Percentiles rank a stretch among this genome's conserved stretches.
These are phyloP conservation scores for Cryptococcus amylolentus DNA, from an alignment of 1,284 basidiomycete species.

Conservation along the genomic window DNA sequence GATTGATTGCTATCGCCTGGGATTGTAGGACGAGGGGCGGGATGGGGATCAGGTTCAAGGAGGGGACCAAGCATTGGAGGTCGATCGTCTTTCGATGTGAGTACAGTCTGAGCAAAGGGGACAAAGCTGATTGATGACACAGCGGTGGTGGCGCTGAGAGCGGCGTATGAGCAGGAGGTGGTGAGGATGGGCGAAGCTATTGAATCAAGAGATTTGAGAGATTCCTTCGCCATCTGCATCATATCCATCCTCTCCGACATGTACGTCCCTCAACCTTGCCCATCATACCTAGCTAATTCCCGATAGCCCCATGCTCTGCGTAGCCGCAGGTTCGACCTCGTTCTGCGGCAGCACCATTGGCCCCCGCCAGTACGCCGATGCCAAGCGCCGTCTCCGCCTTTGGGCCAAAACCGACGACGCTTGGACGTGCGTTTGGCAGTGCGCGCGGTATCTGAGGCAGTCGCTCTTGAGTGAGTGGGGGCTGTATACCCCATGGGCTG, in stretches of 20 bases:
- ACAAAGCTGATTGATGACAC: not conserved
- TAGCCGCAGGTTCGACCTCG: constrained; percentile 34
- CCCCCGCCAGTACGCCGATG: constrained; percentile 33
- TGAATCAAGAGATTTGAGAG: constrained; percentile 36
- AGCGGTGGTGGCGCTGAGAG: constrained; percentile 39
- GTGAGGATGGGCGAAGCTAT: constrained; percentile 15
- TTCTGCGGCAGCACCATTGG: constrained; percentile 37
- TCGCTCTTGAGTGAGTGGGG: constrained; percentile 37
- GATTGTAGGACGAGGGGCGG: constrained; percentile 40
- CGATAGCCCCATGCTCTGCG: constrained; percentile 38
- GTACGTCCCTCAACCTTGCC: constrained; percentile 12
- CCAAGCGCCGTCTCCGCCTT: constrained; percentile 28
- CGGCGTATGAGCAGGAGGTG: constrained; percentile 28
- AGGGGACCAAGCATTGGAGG: constrained; percentile 41
- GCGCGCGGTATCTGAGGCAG: constrained; percentile 36
- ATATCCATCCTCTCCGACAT: constrained; percentile 42
- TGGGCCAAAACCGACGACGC: constrained; percentile 41
- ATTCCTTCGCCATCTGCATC: constrained; percentile 38
- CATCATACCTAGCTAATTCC: not conserved
- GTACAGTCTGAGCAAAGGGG: not conserved
- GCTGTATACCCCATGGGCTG: constrained; percentile 38
- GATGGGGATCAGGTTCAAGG: constrained; percentile 40
- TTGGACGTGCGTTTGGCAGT: constrained; percentile 45
- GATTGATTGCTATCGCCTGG: constrained; percentile 39
- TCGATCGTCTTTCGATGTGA: constrained; percentile 32